These are phyloP conservation scores for Tetraselmis striata DNA, from an alignment of 139 green algal species.

Conservation along the genomic window DNA sequence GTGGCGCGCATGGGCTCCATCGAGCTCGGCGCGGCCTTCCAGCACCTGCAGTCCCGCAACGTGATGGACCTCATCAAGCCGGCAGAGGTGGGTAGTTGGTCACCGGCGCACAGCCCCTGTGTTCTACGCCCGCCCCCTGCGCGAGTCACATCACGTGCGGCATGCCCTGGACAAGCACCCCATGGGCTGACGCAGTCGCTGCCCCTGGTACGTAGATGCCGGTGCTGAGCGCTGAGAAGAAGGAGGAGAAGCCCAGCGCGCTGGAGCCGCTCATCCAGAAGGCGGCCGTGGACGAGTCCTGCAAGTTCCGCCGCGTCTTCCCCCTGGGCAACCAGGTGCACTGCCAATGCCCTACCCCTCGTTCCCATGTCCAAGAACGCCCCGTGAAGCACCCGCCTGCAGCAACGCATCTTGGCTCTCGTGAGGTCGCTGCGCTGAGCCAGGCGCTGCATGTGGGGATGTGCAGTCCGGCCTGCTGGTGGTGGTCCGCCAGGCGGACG, in stretches of 20 bases:
- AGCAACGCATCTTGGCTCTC: too few relatives aligned
- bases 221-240: not conserved
- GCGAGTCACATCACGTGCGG: too few relatives aligned
- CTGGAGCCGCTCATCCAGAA: constrained; percentile 18
- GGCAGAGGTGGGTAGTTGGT: too few relatives aligned
- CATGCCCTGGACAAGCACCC: too few relatives aligned
- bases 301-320: constrained; percentile 39
- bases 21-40: not conserved
- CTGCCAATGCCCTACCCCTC: too few relatives aligned
- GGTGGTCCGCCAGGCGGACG: constrained; percentile 47
- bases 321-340: constrained; percentile 54
- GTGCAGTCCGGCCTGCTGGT: constrained; percentile 72
- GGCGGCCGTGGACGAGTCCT: constrained; percentile 25
- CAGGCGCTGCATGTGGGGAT: too few relatives aligned
- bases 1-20: not conserved
- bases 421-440: too few relatives aligned
- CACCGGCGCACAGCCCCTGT: too few relatives aligned
- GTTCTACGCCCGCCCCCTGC: too few relatives aligned
- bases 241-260: not conserved
- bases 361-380: not conserved
- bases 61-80: not conserved
- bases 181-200: too few relatives aligned
- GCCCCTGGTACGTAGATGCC: not conserved
- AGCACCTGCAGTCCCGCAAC: not conserved
- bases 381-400: too few relatives aligned